Conservation (phyloP, 768 basidiomycete species). For the Trametes gibbosa region DNA sequence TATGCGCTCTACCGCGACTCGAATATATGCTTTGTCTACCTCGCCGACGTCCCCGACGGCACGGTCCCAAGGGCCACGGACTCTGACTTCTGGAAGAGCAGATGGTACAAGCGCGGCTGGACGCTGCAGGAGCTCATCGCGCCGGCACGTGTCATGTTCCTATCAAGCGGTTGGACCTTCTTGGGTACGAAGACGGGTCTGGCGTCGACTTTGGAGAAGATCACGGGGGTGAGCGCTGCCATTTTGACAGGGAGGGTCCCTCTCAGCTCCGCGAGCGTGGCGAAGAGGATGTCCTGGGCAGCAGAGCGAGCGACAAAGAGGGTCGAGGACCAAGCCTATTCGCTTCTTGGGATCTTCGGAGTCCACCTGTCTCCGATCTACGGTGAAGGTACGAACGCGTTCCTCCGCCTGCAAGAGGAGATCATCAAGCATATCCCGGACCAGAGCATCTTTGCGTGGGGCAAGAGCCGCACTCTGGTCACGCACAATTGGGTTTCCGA, state of each 20-base stretch:
- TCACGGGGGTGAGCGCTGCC: background rate
- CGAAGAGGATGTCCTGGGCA: background rate
- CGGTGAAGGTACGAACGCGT: conserved; percentile 7
- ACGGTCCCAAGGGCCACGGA: background rate
- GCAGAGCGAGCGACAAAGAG: background rate
- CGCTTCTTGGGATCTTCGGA: conserved; percentile 8
- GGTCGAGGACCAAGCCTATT: conserved; percentile 6
- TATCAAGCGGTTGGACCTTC: background rate
- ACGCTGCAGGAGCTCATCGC: conserved; percentile 6
- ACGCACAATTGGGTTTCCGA: background rate
- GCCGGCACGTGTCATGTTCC: background rate
- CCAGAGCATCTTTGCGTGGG: conserved; percentile 13
- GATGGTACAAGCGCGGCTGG: background rate
- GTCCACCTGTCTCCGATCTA: conserved; percentile 5
- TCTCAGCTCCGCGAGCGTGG: background rate
- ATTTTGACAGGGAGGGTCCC: background rate
- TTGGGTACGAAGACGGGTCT: background rate
- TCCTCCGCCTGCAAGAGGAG: conserved; percentile 10
- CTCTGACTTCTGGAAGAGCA: background rate
- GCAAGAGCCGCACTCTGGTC: background rate
- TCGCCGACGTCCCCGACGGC: background rate
- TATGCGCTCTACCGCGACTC: background rate
- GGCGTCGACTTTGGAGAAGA: background rate
- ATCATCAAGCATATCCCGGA: conserved; percentile 4
- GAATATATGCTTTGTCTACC: background rate